phyloP scores from a whole-genome alignment of 1,284 basidiomycete genomes.

The Pseudozyma sp. region DNA sequence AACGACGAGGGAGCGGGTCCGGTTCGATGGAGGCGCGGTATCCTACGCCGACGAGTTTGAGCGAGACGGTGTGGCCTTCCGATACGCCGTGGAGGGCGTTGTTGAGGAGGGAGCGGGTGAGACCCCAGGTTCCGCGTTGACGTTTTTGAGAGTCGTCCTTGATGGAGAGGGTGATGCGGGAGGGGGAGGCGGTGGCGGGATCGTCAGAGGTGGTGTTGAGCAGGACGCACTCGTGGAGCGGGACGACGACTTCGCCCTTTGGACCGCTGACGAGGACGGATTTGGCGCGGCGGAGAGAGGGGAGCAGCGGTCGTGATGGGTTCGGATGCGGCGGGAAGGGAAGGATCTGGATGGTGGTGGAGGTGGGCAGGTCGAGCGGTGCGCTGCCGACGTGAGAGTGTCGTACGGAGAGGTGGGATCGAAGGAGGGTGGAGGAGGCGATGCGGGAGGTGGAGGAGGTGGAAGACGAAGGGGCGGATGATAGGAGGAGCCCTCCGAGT shows the following conservation, averaged over 20 bases:
- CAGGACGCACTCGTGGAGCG: constrained; percentile 56
- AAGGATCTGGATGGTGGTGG: constrained; percentile 46
- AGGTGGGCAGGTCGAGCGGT: constrained; percentile 56
- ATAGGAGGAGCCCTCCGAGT: constrained; percentile 28
- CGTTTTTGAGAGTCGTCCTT: constrained; percentile 79
- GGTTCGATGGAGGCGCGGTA: constrained; percentile 89
- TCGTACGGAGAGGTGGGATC: constrained; percentile 9
- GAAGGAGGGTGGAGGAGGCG: constrained; percentile 46
- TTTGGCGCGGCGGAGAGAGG: constrained; percentile 51
- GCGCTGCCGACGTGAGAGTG: constrained; percentile 62
- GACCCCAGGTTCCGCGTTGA: constrained; percentile 91
- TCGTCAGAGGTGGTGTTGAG: constrained; percentile 10
- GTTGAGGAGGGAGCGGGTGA: constrained; percentile 85
- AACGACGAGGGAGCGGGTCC: constrained; percentile 73
- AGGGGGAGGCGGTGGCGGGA: constrained; percentile 9
- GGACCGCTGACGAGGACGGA: constrained; percentile 62
- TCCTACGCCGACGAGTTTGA: constrained; percentile 93
- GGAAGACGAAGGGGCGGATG: constrained; percentile 70
- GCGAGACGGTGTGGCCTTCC: constrained; percentile 82
- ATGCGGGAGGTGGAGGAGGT: constrained; percentile 73
- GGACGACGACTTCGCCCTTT: constrained; percentile 57
- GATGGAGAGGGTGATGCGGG: constrained; percentile 72
- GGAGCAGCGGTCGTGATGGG: constrained; percentile 54
- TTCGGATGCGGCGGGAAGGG: constrained; percentile 64
- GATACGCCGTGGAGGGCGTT: constrained; percentile 93